A percentile compares a stretch with the other conserved stretches of the same genome.
phyloP scores from a whole-genome alignment of 192 early-diverging fungal species.

The Jimgerdemannia flammicorona region DNA sequence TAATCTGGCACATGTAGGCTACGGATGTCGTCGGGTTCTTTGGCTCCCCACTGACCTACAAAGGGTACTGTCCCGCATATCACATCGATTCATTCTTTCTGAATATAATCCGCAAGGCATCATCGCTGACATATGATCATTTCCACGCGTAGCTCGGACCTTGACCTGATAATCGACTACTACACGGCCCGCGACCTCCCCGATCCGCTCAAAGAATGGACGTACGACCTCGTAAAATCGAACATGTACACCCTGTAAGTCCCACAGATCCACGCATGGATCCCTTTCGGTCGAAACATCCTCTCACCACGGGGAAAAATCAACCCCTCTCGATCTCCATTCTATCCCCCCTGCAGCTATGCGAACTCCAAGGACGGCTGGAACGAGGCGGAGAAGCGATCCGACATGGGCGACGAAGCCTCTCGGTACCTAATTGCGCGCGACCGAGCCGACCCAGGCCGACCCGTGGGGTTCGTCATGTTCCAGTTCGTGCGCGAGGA shows the following conservation, averaged over 20 bases:
- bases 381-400: constrained; percentile 49
- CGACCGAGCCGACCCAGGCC: constrained; percentile 20
- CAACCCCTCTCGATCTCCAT: background rate
- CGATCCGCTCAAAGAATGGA: constrained; percentile 36
- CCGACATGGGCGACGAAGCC: constrained; percentile 50
- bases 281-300: background rate
- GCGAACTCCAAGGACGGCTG: constrained; percentile 63
- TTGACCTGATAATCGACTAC: constrained; percentile 26
- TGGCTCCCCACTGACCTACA: background rate
- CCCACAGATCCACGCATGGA: background rate
- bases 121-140: background rate
- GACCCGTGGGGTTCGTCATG: constrained; percentile 50
- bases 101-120: background rate
- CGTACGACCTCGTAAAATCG: constrained; percentile 50
- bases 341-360: constrained; percentile 35
- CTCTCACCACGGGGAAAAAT: too few relatives aligned
- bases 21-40: background rate
- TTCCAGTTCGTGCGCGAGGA: constrained; percentile 66
- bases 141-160: background rate
- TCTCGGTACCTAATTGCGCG: constrained; percentile 55
- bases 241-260: constrained; percentile 61
- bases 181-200: constrained; percentile 40
- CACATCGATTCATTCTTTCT: too few relatives aligned
- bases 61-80: background rate
- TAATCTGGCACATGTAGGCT: background rate